Conservation (phyloP, 2,329 filamentous ascomycete species). For the Penicillium sp. region DNA sequence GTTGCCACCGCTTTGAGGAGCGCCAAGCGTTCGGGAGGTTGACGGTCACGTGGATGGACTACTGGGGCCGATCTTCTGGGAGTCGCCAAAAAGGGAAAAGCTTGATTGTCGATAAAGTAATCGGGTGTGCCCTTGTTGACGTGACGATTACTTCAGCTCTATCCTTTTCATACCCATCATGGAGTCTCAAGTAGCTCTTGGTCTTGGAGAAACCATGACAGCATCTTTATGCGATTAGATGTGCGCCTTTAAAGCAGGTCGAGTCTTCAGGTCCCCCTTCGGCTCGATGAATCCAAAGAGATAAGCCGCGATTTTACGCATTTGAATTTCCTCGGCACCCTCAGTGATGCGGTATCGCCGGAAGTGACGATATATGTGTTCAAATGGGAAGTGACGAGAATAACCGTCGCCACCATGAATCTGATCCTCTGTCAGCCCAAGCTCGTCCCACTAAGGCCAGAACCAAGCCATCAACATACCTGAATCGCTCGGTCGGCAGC, state of each 20-base stretch:
- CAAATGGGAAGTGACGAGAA: constrained; percentile 54
- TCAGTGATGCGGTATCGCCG: constrained; percentile 59
- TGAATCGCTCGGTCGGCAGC: constrained; percentile 59
- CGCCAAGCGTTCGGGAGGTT: no score
- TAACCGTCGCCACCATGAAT: constrained; percentile 56
- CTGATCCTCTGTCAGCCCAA: constrained; percentile 6
- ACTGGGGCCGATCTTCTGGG: no score
- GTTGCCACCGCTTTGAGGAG: neutral
- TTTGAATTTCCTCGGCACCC: constrained; percentile 60
- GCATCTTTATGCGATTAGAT: constrained; percentile 3
- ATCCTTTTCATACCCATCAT: no score
- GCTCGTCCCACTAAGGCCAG: no score
- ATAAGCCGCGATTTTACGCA: constrained; percentile 58
- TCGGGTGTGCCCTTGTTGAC: no score
- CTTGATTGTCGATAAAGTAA: no score
- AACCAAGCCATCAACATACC: constrained; percentile 22
- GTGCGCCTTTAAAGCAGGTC: constrained; percentile 6
- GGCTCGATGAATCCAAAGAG: constrained; percentile 45
- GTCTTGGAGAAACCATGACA: no score
- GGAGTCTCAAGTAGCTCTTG: no score
- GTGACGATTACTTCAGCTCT: no score
- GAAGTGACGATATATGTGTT: constrained; percentile 62
- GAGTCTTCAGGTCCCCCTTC: constrained; percentile 7
- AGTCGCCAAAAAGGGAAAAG: no score
- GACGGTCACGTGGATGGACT: no score